These are phyloP conservation scores for Brassica nigra DNA, from an alignment of 345 rosid genomes.

Conservation along the genomic window DNA sequence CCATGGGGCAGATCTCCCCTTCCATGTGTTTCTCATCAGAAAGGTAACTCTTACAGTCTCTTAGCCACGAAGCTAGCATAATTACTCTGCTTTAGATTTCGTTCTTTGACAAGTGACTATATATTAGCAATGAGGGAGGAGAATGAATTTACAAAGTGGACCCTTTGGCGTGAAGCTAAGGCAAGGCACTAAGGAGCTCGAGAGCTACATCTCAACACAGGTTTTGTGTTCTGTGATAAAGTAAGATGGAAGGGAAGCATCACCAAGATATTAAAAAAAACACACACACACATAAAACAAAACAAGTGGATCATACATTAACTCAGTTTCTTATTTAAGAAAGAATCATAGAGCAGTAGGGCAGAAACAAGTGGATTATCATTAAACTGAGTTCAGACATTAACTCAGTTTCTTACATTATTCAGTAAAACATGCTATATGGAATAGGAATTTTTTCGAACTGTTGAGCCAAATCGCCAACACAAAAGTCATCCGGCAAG, in stretches of 20 bases:
- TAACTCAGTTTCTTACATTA: neutral
- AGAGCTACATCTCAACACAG: no score
- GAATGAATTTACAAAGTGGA: no score
- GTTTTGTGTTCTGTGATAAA: no score
- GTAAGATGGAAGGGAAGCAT: no score
- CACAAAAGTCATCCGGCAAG: neutral
- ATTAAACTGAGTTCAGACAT: neutral
- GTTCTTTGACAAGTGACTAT: conserved; percentile 11
- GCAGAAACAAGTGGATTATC: neutral
- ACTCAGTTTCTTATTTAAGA: neutral
- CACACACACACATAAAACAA: no score
- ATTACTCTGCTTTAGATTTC: neutral
- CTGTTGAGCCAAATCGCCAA: neutral
- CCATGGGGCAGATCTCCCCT: conserved; percentile 91
- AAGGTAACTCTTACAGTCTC: conserved; percentile 55
- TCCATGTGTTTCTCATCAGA: conserved; percentile 87
- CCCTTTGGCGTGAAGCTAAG: no score
- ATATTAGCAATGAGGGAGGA: no score
- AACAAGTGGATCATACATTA: neutral
- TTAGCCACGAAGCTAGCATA: neutral
- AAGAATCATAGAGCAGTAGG: no score
- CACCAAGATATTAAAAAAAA: no score
- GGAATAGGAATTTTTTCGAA: neutral
- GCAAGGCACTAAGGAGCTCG: no score
- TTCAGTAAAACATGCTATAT: neutral